Evolutionary conservation across 2,329 filamentous ascomycete species (phyloP).

Genomic region (Hymenoscyphus albidus): DNA sequence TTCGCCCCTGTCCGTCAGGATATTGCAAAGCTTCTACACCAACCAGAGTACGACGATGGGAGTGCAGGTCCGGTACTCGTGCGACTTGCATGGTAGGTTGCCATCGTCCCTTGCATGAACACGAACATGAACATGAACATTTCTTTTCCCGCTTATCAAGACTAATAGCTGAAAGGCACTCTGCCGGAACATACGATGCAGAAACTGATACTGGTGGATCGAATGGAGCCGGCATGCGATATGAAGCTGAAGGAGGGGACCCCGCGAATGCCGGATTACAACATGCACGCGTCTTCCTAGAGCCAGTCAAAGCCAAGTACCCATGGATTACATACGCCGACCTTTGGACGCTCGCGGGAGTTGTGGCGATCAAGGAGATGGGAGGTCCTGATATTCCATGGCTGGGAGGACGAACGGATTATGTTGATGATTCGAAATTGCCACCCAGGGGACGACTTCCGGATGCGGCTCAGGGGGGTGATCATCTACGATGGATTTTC

Average conservation of each 20-base stretch:
- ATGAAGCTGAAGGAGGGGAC: slow-evolving; percentile 60
- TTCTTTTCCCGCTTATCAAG: neutral
- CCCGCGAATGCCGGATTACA: slow-evolving; percentile 62
- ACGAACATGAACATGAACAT: no score
- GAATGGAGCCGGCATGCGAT: slow-evolving; percentile 64
- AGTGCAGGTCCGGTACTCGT: slow-evolving; percentile 61
- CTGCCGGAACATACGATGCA: slow-evolving; percentile 58
- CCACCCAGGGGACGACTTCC: slow-evolving; percentile 55
- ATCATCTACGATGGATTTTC: slow-evolving; percentile 54
- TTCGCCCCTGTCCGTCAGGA: slow-evolving; percentile 55
- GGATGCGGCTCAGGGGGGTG: slow-evolving; percentile 50
- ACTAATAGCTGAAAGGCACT: slow-evolving; percentile 45
- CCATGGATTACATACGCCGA: slow-evolving; percentile 64
- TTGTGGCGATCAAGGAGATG: slow-evolving; percentile 56
- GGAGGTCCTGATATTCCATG: slow-evolving; percentile 55
- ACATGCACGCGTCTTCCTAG: slow-evolving; percentile 60
- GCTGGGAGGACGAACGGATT: slow-evolving; percentile 57
- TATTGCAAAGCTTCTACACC: slow-evolving; percentile 50
- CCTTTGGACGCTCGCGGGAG: slow-evolving; percentile 60
- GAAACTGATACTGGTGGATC: slow-evolving; percentile 58
- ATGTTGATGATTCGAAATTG: slow-evolving; percentile 56
- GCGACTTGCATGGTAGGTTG: slow-evolving; percentile 55
- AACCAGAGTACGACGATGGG: slow-evolving; percentile 63
- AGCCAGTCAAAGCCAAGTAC: slow-evolving; percentile 55
- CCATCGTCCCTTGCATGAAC: neutral